Evolutionary conservation across 345 rosid genomes (phyloP), one percentile per base, ranked within the genome.

Genomic region (Laguncularia racemosa): DNA sequence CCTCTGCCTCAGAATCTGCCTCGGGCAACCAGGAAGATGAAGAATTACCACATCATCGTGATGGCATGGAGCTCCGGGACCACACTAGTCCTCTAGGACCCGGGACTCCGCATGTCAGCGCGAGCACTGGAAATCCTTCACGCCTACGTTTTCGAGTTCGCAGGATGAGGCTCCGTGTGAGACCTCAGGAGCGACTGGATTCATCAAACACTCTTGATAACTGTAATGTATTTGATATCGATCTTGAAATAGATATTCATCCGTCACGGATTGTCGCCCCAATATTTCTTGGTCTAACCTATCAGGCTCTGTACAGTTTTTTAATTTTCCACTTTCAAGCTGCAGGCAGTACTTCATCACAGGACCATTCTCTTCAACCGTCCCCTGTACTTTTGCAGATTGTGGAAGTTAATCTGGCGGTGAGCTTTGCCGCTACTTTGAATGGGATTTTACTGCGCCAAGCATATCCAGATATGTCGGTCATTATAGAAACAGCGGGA

Each of bases 271-370:
- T 9, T 20, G 12, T 15, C 2, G 16, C 46, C 13, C 46, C 53
- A 53, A 50, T 40, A 14, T 59, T 48, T 53, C 53, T 59, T 3
- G 44, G 52, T 1, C 23, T 59, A 6, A 47, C 62, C 40, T 59
- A 59, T 45, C 62, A 59, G 5, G 54, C 62, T 6, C 17, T 59
- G 16, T 44, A 16, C 45, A 26, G 53, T 19, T 48, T 59, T 19
- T 9, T 59, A 33, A 43, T 59, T 45, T 59, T 59, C 54, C 62
- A 59, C 62, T 59, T 48, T 26, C 51, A 48, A 16, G 8, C 20
- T 26, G 18, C 62, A 44, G 14, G 6, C 14, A 38, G 14, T 19
- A 4, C 40, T 33, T 33, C 40, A 3, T 4, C 16, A 5, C 16
- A 9, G 28, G 14, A 5, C 17, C 51, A 4, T 40, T 0, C 16